Evolutionary conservation across 2,329 filamentous ascomycete genomes (phyloP), one percentile per base, ranked within the genome.

Genomic region (Stromatinia cepivora): DNA sequence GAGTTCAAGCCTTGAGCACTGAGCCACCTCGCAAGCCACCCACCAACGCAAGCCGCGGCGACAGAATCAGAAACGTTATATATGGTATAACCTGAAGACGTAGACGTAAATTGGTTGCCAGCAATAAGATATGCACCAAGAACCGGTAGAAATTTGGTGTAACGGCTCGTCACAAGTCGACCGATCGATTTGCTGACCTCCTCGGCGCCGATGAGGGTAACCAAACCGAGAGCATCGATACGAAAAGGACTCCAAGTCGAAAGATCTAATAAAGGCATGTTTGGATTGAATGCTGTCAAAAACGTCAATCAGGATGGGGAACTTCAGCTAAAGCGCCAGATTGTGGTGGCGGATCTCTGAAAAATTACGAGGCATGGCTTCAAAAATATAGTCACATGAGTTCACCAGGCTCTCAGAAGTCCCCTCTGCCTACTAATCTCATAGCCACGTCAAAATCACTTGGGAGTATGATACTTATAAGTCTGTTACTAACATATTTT

Each of bases 41-140:
- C 70, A 17, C 53, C 22, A 15, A 72, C 39, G 31, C 46, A 66
- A 7, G 67, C 63, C 2, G 66, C 67, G 13, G 56, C 66, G 15
- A 70, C 63, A 34, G 56, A 70, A 64, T 71, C 71, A 13, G 70
- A 70, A 36, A 71, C 48, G 22, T 72, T 72, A 57, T 70, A 71
- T 6, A 70, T 68, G 22, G 63, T 66, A 25, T 69, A 71, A 4
- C 70, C 68, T 6, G 71, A 50, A 22, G 34, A 57, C 6, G 53
- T 42, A 10, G 11, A 39, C 11, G 61, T 69, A 31, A 71, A 71
- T 42, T 66, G 34, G 31, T 70, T 69, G 1, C 57, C 70, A 8
- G 70, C 61, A 22, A 72, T 61, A 4, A 71, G 31, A 52, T 71
- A 70, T 65, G 64, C 52, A 10, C 70, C 71, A n/a, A 71, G 62